Evolutionary conservation across 208 protist species (phyloP).

Genomic region (Crithidia bombi): DNA sequence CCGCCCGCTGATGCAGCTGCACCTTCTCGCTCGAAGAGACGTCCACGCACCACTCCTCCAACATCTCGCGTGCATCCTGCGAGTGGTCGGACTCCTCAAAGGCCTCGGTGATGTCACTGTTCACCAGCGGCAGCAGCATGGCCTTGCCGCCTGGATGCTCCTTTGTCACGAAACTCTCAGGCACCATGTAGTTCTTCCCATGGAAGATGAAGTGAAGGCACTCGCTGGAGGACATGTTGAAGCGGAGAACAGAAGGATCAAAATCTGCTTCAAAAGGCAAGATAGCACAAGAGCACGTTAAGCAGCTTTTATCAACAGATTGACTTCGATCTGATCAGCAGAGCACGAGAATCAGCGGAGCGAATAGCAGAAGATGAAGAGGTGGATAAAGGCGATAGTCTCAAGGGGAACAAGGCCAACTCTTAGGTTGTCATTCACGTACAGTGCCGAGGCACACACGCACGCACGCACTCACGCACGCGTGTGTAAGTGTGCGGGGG

Average conservation of each 20-base stretch:
- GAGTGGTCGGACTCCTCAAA: constrained; percentile 46
- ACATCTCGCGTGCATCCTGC: constrained; percentile 32
- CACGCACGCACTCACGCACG: too few species aligned
- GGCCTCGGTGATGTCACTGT: constrained; percentile 42
- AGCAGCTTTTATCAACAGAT: too few species aligned
- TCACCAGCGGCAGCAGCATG: constrained; percentile 26
- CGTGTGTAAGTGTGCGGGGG: too few species aligned
- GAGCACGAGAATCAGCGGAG: background rate
- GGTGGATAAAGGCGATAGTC: background rate
- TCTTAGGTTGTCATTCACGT: too few species aligned
- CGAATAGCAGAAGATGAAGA: background rate
- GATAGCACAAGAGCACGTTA: too few species aligned
- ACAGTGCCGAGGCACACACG: too few species aligned
- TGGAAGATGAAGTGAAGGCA: constrained; percentile 36
- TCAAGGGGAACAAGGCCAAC: too few species aligned
- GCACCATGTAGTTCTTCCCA: constrained; percentile 35
- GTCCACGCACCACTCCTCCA: constrained; percentile 34
- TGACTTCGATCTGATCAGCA: background rate
- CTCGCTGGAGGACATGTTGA: constrained; percentile 15
- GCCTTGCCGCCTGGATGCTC: constrained; percentile 46
- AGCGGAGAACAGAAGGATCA: background rate
- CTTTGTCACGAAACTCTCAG: constrained; percentile 35
- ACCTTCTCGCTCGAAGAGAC: constrained; percentile 1
- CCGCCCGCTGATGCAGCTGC: constrained; percentile 17
- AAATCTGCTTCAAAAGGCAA: background rate